A percentile compares a stretch with the other conserved stretches of the same genome.
phyloP scores from a whole-genome alignment of 495 filamentous ascomycete genomes.

The Copromyces sp. region DNA sequence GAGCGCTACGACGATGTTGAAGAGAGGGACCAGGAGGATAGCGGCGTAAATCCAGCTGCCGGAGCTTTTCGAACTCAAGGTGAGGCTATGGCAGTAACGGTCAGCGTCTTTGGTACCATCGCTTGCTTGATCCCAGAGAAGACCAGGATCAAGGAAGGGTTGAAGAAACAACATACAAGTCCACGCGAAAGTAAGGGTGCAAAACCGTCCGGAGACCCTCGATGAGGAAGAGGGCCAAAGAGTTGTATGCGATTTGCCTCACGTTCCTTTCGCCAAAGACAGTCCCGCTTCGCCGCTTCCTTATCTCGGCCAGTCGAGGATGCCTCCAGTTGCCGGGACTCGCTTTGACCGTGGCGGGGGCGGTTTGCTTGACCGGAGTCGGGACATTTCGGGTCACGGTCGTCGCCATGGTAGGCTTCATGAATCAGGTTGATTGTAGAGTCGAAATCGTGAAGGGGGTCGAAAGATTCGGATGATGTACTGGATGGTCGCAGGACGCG shows the following conservation, averaged over 20 bases:
- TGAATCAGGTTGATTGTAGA: constrained; percentile 7
- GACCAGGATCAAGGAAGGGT: not conserved
- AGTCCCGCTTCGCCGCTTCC: constrained; percentile 57
- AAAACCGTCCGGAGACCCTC: constrained; percentile 26
- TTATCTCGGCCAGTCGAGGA: constrained; percentile 69
- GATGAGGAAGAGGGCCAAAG: constrained; percentile 36
- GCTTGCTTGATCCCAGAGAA: not conserved
- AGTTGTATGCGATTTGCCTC: constrained; percentile 54
- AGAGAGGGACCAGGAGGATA: constrained; percentile 52
- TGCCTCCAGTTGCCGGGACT: constrained; percentile 79
- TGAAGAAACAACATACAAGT: constrained; percentile 11
- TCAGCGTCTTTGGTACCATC: not conserved
- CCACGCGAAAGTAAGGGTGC: constrained; percentile 13
- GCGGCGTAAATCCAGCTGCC: constrained; percentile 23
- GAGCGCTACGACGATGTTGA: constrained; percentile 43
- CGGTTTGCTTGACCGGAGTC: constrained; percentile 35
- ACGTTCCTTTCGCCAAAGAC: constrained; percentile 65
- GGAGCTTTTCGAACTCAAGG: constrained; percentile 16
- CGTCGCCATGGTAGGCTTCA: constrained; percentile 10
- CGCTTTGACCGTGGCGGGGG: constrained; percentile 28
- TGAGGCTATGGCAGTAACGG: not conserved
- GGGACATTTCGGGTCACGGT: constrained; percentile 14
- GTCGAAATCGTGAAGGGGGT: not conserved
- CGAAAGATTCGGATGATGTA: not conserved
- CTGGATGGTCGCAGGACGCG: not conserved